Percentiles rank a stretch among this genome's conserved stretches.
Evolutionary conservation across 2,329 filamentous ascomycete species (phyloP).

Genomic region (Septoria linicola): DNA sequence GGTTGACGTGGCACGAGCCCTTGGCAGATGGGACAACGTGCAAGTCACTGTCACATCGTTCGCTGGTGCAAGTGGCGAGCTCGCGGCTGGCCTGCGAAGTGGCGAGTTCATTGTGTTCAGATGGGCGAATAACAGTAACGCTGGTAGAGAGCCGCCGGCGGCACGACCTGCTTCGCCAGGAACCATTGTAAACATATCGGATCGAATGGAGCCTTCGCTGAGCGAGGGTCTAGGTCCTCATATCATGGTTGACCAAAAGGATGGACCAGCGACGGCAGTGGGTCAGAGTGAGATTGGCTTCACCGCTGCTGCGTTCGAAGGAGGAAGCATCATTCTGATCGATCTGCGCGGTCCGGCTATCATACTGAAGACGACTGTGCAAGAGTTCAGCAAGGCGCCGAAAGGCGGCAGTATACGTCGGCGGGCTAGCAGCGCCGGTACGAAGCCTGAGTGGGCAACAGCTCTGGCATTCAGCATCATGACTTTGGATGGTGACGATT

Average conservation of each 20-base stretch:
- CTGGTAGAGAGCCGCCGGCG: slow-evolving; percentile 61
- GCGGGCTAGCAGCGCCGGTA: slow-evolving; percentile 49
- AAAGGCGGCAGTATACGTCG: slow-evolving; percentile 71
- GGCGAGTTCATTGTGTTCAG: slow-evolving; percentile 87
- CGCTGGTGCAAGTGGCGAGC: slow-evolving; percentile 75
- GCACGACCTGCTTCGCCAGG: slow-evolving; percentile 46
- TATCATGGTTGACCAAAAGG: slow-evolving; percentile 76
- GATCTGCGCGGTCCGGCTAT: slow-evolving; percentile 84
- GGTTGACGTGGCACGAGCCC: slow-evolving; percentile 78
- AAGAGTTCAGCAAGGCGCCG: slow-evolving; percentile 72
- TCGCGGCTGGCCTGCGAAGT: slow-evolving; percentile 74
- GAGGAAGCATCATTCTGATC: slow-evolving; percentile 75
- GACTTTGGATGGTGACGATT: slow-evolving; percentile 88
- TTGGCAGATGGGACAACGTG: slow-evolving; percentile 75
- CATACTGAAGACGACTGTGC: slow-evolving; percentile 71
- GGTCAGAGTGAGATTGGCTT: slow-evolving; percentile 93
- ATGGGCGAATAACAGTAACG: slow-evolving; percentile 78
- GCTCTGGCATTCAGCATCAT: slow-evolving; percentile 88
- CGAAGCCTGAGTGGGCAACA: slow-evolving; percentile 70
- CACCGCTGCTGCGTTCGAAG: slow-evolving; percentile 80
- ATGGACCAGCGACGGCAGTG: slow-evolving; percentile 75
- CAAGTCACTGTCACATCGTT: slow-evolving; percentile 78
- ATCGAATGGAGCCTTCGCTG: slow-evolving; percentile 68
- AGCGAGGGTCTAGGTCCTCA: slow-evolving; percentile 80
- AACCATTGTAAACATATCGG: slow-evolving; percentile 69